These are phyloP conservation scores for Mortierella sp. DNA, from an alignment of 371 early-diverging fungal genomes.

Conservation along the genomic window DNA sequence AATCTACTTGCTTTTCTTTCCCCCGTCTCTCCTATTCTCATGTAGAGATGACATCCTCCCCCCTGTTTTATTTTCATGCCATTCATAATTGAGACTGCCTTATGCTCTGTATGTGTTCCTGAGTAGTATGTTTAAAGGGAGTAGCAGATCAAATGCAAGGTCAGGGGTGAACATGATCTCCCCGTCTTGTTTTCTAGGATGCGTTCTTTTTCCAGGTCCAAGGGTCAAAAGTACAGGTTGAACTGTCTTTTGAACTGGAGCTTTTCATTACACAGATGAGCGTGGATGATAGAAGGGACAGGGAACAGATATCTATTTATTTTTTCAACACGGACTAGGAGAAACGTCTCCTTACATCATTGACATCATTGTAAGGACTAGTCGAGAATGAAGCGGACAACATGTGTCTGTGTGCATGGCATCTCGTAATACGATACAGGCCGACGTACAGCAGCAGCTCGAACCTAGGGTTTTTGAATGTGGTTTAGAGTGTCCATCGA, in stretches of 20 bases:
- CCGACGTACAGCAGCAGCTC: no score
- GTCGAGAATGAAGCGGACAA: no score
- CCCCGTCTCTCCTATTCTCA: not conserved
- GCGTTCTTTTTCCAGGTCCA: not conserved
- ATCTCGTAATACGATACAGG: no score
- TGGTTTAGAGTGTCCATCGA: no score
- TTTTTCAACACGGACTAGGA: no score
- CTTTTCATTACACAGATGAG: not conserved
- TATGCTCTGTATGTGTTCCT: not conserved
- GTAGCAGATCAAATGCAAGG: constrained; percentile 8
- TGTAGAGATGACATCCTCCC: constrained; percentile 3
- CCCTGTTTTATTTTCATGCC: not conserved
- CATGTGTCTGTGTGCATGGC: no score
- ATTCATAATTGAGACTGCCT: not conserved
- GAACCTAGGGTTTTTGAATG: no score
- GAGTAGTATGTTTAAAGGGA: not conserved
- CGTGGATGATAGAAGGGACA: no score
- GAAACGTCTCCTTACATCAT: no score
- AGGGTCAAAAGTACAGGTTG: not conserved
- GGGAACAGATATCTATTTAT: no score
- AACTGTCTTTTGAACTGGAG: not conserved
- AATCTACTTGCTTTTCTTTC: not conserved
- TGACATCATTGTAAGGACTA: no score
- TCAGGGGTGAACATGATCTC: constrained; percentile 11
- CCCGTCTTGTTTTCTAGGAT: not conserved